A percentile compares a stretch with the other conserved stretches of the same genome.
These are phyloP conservation scores for Flaveria brownii DNA, from an alignment of 129 eudicot genomes.

Conservation along the genomic window DNA sequence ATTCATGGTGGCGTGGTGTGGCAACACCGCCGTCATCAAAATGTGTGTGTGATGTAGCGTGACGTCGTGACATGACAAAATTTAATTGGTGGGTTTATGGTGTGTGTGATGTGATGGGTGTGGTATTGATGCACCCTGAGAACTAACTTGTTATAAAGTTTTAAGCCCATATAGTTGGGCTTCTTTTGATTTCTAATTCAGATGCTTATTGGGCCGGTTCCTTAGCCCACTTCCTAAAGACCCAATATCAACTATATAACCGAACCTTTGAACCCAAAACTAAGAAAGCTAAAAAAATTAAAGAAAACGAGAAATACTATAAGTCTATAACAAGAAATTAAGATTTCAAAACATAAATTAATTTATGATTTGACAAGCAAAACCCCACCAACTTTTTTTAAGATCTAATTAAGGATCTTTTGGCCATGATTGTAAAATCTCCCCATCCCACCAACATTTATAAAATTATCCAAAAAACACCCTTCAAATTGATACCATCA, in stretches of 20 bases:
- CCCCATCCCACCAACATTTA: conserved; percentile 34
- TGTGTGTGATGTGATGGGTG: no score
- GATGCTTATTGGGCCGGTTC: background rate
- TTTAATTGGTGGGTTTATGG: no score
- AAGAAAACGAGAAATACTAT: background rate
- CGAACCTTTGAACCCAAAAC: background rate
- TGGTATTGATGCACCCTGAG: no score
- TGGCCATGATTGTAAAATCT: conserved; percentile 30
- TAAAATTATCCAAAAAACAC: conserved; percentile 16
- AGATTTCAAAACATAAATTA: conserved; percentile 19
- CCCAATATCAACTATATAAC: background rate
- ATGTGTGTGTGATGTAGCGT: no score
- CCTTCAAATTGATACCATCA: conserved; percentile 19
- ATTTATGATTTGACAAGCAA: conserved; percentile 17
- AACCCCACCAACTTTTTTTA: conserved; percentile 29
- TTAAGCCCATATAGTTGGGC: background rate
- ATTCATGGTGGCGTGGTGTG: no score
- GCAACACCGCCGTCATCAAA: no score
- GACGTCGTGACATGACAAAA: no score
- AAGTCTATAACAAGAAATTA: background rate
- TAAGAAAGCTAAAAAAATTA: background rate
- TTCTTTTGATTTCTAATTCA: background rate
- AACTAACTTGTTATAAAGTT: background rate
- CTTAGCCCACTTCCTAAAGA: background rate
- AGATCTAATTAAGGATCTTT: conserved; percentile 40